A percentile compares a stretch with the other conserved stretches of the same genome.
Conservation (phyloP, 495 filamentous ascomycete genomes). For the Neurospora sp. region DNA sequence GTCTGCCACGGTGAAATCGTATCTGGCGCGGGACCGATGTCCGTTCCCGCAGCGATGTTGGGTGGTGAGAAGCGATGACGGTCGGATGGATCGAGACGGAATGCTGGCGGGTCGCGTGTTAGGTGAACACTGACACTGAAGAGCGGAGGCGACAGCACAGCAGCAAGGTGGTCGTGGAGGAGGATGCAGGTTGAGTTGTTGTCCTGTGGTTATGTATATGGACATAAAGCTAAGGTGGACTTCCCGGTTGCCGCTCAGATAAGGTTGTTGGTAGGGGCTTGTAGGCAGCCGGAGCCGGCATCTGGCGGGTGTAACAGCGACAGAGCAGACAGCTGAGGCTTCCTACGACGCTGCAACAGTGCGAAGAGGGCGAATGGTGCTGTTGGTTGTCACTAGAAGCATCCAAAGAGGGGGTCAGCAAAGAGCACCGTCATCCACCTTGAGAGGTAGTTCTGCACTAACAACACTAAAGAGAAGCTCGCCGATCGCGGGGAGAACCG, state of each 20-base stretch:
- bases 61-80: constrained; percentile 1
- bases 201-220: not conserved
- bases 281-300: not conserved
- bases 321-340: not conserved
- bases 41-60: constrained; percentile 16
- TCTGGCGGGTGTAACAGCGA: not conserved
- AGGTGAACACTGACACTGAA: not conserved
- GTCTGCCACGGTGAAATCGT: constrained; percentile 25
- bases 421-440: not conserved
- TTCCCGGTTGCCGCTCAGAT: not conserved
- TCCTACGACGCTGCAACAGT: not conserved
- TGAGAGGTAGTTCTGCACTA: not conserved
- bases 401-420: not conserved
- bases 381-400: not conserved
- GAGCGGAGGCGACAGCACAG: not conserved
- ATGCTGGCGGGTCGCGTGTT: not conserved
- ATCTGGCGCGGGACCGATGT: constrained; percentile 18
- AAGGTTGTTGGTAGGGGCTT: not conserved
- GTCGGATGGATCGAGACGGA: not conserved
- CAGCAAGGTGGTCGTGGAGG: not conserved
- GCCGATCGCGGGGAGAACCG: not conserved
- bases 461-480: not conserved
- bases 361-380: not conserved
- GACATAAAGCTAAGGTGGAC: not conserved
- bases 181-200: not conserved